Evolutionary conservation across 257 asterid species (phyloP).

Genomic region (Craterostigma plantagineum): DNA sequence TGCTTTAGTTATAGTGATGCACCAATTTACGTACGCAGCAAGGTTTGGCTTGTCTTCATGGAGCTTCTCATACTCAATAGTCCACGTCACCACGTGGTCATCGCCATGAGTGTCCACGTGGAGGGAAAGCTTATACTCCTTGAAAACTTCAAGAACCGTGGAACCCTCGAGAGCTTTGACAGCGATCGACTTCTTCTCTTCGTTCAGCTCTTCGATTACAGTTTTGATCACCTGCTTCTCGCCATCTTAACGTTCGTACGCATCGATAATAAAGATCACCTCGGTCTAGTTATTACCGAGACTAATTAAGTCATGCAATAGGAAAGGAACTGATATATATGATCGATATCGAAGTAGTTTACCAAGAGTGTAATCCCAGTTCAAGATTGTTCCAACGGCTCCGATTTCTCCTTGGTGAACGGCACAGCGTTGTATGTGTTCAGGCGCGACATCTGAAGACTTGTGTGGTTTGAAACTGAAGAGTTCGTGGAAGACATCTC

Average conservation of each 20-base stretch:
- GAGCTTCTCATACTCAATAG: constrained; percentile 13
- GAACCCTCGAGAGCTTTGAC: background rate
- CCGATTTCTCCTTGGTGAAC: background rate
- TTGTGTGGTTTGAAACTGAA: too few species aligned
- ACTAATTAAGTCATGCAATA: too few species aligned
- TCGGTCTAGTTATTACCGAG: too few species aligned
- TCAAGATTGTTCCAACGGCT: background rate
- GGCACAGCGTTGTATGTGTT: background rate
- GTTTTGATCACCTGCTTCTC: background rate
- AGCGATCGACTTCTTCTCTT: background rate
- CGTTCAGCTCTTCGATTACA: background rate
- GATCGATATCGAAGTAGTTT: background rate
- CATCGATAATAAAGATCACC: background rate
- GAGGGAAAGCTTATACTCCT: background rate
- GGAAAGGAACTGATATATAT: too few species aligned
- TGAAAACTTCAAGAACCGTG: constrained; percentile 1
- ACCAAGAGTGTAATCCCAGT: background rate
- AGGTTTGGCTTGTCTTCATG: background rate
- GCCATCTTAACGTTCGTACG: background rate
- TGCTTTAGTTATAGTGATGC: too few species aligned
- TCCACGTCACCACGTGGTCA: constrained; percentile 9
- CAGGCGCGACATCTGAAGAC: background rate
- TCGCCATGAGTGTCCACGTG: constrained; percentile 2
- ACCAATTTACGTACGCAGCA: too few species aligned
- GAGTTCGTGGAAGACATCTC: too few species aligned